Evolutionary conservation across 2,329 filamentous ascomycete species (phyloP), one percentile per base, ranked within the genome.

Genomic region (Sclerotinia trifoliorum): DNA sequence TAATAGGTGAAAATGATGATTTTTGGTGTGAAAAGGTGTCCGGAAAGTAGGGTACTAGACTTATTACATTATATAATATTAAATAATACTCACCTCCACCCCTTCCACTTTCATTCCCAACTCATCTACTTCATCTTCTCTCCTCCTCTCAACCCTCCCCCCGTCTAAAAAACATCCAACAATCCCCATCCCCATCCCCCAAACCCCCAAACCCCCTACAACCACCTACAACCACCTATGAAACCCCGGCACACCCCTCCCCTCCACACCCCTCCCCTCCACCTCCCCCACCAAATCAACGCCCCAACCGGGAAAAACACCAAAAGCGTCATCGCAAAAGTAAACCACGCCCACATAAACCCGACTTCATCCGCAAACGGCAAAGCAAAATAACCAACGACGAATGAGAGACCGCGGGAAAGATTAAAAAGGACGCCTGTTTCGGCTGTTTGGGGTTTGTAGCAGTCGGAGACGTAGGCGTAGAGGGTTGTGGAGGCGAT

Each of bases 391-490:
- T 71, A 76, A 5, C 75, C 75, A 0, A 76, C 73, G 1, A 75
- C 69, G 68, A 76, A 76, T 21, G 65, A 70, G 3, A 76, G 51
- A 7, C 75, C 75, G 1, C 75, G 67, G 19, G 61, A 65, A 0
- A 75, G 68, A 46, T 76, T 76, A 61, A 76, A 75, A 13, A 76
- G 63, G 2, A 74, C 73, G 5, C 75, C 75, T 1, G 67, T 70
- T 56, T 75, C 74, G 5, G 75, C 69, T 1, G 74, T 76, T 35
- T 75, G 74, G 3, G 74, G 70, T 35, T 71, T 73, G 49, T 76
- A 76, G 67, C 73, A 74, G 58, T 76, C 75, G 3, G 72, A 73
- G 11, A 74, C 69, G 58, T 76, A 76, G 26, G 74, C 68, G 48
- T 76, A 76, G 19, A 76, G 71, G 8, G 69, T 72, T 1, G 75